A percentile compares a stretch with the other conserved stretches of the same genome.
Conservation (phyloP, 2,329 filamentous ascomycete species). For the Cladosporium sp. region DNA sequence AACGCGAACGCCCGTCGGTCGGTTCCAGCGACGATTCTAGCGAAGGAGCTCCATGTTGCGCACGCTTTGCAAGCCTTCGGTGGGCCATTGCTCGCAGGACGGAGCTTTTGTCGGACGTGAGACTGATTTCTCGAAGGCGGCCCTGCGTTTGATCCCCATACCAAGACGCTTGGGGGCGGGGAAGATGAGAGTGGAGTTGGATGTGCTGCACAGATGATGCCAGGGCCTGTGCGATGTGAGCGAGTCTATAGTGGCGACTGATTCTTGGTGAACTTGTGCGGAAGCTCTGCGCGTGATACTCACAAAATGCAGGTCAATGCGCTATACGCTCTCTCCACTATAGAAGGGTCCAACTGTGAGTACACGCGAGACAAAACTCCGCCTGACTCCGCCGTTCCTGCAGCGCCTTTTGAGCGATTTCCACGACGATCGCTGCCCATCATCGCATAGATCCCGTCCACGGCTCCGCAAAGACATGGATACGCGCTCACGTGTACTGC, state of each 20-base stretch:
- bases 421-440: neutral
- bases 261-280: neutral
- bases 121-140: neutral
- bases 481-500: conserved; percentile 14
- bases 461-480: conserved; percentile 4
- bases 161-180: conserved; percentile 18
- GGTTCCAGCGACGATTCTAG: conserved; percentile 1
- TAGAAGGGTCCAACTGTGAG: neutral
- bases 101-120: conserved; percentile 12
- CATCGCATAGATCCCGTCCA: neutral
- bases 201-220: neutral
- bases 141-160: conserved; percentile 16
- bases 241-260: neutral
- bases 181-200: neutral
- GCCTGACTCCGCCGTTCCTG: conserved; percentile 6
- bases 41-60: neutral
- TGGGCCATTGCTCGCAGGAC: neutral
- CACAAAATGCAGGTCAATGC: neutral
- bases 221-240: neutral
- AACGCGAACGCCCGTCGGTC: neutral
- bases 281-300: neutral
- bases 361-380: conserved; percentile 10
- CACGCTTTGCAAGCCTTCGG: neutral
- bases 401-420: conserved; percentile 9
- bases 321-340: neutral